Evolutionary conservation across 805 yeast species (phyloP), one percentile per base, ranked within the genome.

Genomic region (Saccharomycopsis sp.): DNA sequence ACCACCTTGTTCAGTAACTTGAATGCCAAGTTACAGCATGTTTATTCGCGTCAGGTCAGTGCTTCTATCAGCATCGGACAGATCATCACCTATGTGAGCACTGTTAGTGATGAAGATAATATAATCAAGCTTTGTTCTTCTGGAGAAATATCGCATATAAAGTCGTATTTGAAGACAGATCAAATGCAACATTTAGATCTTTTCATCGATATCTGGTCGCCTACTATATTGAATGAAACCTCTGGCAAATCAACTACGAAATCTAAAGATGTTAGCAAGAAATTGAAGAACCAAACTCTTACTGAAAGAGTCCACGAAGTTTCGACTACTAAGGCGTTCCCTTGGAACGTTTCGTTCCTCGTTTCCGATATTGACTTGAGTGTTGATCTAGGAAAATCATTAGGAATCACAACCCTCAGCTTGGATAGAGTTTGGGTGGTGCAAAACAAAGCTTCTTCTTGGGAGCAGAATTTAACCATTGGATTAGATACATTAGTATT

Each of bases 11-110:
- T 90, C 17, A 75, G 77, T n/a, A 76, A 81, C 1, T 70, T 90
- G 2, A 75, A 80, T 20, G 87, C 93, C 0, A 84, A 92, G 0
- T 73, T 94, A 41, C 97, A 90, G 66, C 99, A 94, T 70, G 84
- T 89, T 15, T 94, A 89, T 67, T 93, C 98, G 0, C 81, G 96
- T 62, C 97, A 90, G 62, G 79, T 87, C 0, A 90, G 96, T 75
- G 96, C 96, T 0, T 84, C 87, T 2, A 69, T 89, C 29, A 64
- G 68, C 1, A 62, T 82, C 7, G 76, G 81, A 17, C 54, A 56
- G 20, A 44, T 44, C 5, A 44, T 44, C 7, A 17, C 19, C 12
- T 44, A 44, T 44, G 22, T 44, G 20, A 44, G 49, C 12, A 44
- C 49, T 17, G 49, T 44, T 3, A 17, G 22, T 44, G 77, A 76